Evolutionary conservation across 805 yeast genomes (phyloP), one percentile per base, ranked within the genome.

Genomic region (Saitoella complicata): DNA sequence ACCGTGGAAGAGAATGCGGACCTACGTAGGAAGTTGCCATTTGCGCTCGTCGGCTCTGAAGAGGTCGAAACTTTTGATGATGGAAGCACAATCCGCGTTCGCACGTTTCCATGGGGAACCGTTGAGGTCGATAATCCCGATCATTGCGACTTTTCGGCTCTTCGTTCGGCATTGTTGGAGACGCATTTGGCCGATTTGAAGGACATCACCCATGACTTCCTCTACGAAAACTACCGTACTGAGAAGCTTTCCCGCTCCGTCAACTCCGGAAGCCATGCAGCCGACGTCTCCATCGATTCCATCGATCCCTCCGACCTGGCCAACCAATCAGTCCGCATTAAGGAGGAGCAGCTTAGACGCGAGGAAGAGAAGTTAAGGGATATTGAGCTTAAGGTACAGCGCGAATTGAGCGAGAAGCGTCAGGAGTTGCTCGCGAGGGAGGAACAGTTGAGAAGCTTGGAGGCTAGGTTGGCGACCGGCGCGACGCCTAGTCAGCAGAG

Each of bases 151-250:
- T 57, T 54, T 47, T 48, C 46, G 38, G 55, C 72, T 11, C 64
- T 83, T 55, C 76, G 79, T 50, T 71, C 78, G 41, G 88, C 81
- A 2, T 59, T 83, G 37, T 73, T 83, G 56, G 93, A 93, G 5
- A 73, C 87, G n/a, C 94, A 84, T 58, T 65, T 82, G 52, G 80
- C 77, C 58, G 91, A 81, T 55, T 73, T 81, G 56, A 80, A 81
- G 62, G 93, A 82, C 55, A 67, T 80, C 47, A 83, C 93, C 31
- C 85, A 80, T 54, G 82, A 76, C 53, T 68, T 76, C 61, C 63
- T 81, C 45, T 81, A 81, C 60, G 93, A 81, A 57, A 76, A 78
- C 46, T 81, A 80, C 58, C 73, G 94, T 64, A 78, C 91, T 13
- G 87, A 80, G 57, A 71, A 80, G 54, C 67, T 82, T 53, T 74